Percentiles rank a stretch among this genome's conserved stretches.
These are phyloP conservation scores for Schwanniomyces sp. DNA, from an alignment of 805 yeast genomes.

Conservation along the genomic window DNA sequence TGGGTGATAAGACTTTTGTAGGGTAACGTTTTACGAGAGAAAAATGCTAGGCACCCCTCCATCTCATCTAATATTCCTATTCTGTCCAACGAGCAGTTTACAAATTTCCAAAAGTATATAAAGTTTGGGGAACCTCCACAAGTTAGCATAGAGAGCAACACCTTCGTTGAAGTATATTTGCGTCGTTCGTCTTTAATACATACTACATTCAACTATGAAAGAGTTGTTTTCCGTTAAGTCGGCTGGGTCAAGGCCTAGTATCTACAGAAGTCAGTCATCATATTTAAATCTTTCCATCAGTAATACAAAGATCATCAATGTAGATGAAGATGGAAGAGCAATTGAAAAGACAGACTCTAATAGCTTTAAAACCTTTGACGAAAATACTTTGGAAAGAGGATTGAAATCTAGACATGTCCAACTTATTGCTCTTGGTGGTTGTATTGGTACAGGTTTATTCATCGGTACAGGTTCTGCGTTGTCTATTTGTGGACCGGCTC, in stretches of 20 bases:
- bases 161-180: not conserved
- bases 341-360: constrained; percentile 18
- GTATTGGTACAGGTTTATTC: constrained; percentile 73
- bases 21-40: not conserved
- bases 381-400: constrained; percentile 32
- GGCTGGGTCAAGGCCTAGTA: constrained; percentile 17
- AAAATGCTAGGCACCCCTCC: not conserved
- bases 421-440: constrained; percentile 82
- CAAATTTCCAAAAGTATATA: not conserved
- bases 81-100: not conserved
- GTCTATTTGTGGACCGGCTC: constrained; percentile 63
- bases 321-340: constrained; percentile 21
- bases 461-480: constrained; percentile 65
- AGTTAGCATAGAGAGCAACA: not conserved
- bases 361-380: constrained; percentile 16
- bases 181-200: not conserved
- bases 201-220: not conserved
- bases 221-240: constrained; percentile 13
- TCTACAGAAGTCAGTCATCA: constrained; percentile 23
- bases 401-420: constrained; percentile 54
- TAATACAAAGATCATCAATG: constrained; percentile 23
- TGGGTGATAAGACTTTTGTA: not conserved
- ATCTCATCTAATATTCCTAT: not conserved
- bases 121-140: not conserved
- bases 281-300: constrained; percentile 26